phyloP scores from a whole-genome alignment of 495 filamentous ascomycete genomes.

The Talaromyces nanjingensis region DNA sequence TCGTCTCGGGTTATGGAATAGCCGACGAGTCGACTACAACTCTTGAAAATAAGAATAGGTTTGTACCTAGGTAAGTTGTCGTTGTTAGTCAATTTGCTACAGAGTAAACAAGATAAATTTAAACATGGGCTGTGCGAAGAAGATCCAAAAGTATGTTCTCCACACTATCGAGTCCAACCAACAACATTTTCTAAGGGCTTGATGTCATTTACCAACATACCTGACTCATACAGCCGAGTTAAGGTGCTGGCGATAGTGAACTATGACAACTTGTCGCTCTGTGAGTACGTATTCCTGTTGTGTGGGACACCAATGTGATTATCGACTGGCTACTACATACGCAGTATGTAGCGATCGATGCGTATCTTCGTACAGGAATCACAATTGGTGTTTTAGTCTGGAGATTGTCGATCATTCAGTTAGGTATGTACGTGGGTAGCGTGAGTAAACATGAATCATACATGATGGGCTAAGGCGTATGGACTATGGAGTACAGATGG shows the following conservation, averaged over 20 bases:
- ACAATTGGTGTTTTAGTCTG: background rate
- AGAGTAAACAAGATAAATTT: background rate
- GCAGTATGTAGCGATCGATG: too few species aligned
- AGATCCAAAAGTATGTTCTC: background rate
- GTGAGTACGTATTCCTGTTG: background rate
- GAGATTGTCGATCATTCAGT: background rate
- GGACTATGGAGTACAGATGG: background rate
- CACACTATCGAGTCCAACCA: background rate
- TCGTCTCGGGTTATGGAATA: background rate
- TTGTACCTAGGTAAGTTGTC: too few species aligned
- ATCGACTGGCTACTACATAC: background rate
- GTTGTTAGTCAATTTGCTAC: too few species aligned
- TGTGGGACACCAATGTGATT: background rate
- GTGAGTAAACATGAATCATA: background rate
- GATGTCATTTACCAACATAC: background rate
- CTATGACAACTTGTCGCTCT: background rate
- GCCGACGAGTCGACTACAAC: background rate
- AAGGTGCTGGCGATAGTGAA: background rate
- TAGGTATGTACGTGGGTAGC: background rate
- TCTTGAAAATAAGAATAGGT: background rate
- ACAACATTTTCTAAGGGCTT: background rate
- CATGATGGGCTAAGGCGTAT: too few species aligned
- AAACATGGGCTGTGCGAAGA: background rate
- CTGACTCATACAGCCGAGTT: background rate
- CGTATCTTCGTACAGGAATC: too few species aligned